Evolutionary conservation across 2,329 filamentous ascomycete species (phyloP).

Genomic region (Cladosporium halotolerans): DNA sequence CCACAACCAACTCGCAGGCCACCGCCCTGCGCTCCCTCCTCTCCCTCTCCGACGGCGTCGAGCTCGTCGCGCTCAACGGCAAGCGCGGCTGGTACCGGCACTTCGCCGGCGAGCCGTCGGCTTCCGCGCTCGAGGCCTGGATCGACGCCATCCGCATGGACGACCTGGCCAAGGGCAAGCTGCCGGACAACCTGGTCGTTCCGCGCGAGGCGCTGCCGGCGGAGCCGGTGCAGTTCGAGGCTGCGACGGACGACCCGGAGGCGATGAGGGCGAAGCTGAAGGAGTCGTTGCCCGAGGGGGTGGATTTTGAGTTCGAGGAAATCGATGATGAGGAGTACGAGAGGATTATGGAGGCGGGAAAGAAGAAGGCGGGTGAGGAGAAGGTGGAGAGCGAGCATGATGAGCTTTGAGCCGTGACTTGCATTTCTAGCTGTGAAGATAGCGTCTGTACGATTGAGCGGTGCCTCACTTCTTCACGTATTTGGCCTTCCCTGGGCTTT

Average conservation of each 20-base stretch:
- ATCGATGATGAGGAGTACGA: slow-evolving; percentile 30
- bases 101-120: slow-evolving; percentile 51
- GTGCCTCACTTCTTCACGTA: no score
- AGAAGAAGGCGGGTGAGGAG: slow-evolving; percentile 10
- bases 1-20: slow-evolving; percentile 54
- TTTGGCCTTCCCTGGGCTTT: no score
- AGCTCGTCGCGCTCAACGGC: slow-evolving; percentile 76
- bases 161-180: slow-evolving; percentile 70
- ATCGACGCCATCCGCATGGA: slow-evolving; percentile 87
- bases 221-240: slow-evolving; percentile 19
- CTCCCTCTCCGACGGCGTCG: slow-evolving; percentile 52
- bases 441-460: no score
- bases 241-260: slow-evolving; percentile 3
- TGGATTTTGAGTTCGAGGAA: slow-evolving; percentile 31
- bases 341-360: slow-evolving; percentile 23
- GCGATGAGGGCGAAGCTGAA: slow-evolving; percentile 21
- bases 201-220: slow-evolving; percentile 21
- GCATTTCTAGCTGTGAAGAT: no score
- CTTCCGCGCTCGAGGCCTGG: slow-evolving; percentile 63
- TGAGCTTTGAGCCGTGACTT: slow-evolving; percentile 3
- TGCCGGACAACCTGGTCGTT: slow-evolving; percentile 47
- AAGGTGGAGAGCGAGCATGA: slow-evolving; percentile 6
- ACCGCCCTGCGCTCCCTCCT: slow-evolving; percentile 55
- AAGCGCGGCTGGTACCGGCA: slow-evolving; percentile 81
- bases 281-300: slow-evolving; percentile 25